These are phyloP conservation scores for Mycena rebaudengoi DNA, from an alignment of 768 basidiomycete genomes.

Conservation along the genomic window DNA sequence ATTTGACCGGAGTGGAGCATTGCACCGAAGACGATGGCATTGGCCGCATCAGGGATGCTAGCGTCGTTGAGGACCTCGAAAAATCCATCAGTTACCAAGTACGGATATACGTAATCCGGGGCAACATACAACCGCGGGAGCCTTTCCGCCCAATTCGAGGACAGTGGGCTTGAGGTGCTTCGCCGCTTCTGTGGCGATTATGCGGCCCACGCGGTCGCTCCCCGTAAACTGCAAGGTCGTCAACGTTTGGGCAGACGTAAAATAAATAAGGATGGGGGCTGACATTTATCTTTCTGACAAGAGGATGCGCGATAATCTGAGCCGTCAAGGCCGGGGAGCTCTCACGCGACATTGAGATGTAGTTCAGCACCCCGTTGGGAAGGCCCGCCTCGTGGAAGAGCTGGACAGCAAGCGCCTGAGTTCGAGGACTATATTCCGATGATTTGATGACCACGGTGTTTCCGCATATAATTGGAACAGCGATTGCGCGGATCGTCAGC, in stretches of 20 bases:
- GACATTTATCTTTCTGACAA: slow-evolving; percentile 62
- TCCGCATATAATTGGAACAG: slow-evolving; percentile 59
- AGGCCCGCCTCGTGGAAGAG: slow-evolving; percentile 66
- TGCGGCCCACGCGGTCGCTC: slow-evolving; percentile 59
- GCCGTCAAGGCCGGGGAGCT: slow-evolving; percentile 53
- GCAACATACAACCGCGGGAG: slow-evolving; percentile 56
- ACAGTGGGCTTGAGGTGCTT: slow-evolving; percentile 64
- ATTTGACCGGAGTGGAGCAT: slow-evolving; percentile 61
- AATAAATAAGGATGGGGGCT: slow-evolving; percentile 13
- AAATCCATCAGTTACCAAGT: neutral
- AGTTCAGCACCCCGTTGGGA: slow-evolving; percentile 67
- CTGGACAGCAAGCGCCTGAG: slow-evolving; percentile 55
- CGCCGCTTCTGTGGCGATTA: slow-evolving; percentile 62
- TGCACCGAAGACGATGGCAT: slow-evolving; percentile 53
- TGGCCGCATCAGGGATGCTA: slow-evolving; percentile 60
- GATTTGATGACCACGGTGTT: slow-evolving; percentile 64
- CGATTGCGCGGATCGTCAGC: slow-evolving; percentile 54
- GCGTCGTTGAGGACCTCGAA: slow-evolving; percentile 60
- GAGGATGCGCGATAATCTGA: slow-evolving; percentile 63
- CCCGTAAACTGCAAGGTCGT: slow-evolving; percentile 56
- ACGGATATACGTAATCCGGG: neutral
- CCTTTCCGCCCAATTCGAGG: slow-evolving; percentile 65
- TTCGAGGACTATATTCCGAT: slow-evolving; percentile 59
- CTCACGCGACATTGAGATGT: slow-evolving; percentile 55
- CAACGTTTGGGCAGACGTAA: too few relatives aligned